These are phyloP conservation scores for Pseudomonodictys pantanalensis DNA, from an alignment of 495 filamentous ascomycete genomes.

Conservation along the genomic window DNA sequence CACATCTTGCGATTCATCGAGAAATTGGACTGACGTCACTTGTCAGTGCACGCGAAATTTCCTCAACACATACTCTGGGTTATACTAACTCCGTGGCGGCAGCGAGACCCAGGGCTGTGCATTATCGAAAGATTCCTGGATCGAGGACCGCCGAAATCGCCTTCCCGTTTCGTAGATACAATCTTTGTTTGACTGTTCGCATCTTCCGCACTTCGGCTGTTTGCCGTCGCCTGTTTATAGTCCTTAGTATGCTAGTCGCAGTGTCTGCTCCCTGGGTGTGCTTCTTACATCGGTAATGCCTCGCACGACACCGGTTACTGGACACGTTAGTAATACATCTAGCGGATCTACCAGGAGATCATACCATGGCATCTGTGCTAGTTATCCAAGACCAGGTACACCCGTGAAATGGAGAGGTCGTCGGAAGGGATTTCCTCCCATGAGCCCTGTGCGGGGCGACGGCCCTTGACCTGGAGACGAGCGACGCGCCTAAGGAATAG, in stretches of 20 bases:
- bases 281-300: conserved; percentile 26
- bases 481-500: no score
- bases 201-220: conserved; percentile 18
- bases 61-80: background rate
- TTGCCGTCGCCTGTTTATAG: conserved; percentile 19
- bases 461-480: no score
- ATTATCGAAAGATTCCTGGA: conserved; percentile 22
- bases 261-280: background rate
- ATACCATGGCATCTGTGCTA: conserved; percentile 28
- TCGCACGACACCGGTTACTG: conserved; percentile 27
- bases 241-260: background rate
- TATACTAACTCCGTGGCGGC: conserved; percentile 13
- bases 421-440: conserved; percentile 25
- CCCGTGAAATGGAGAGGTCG: background rate
- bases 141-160: conserved; percentile 27
- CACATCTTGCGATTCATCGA: conserved; percentile 24
- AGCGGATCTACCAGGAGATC: background rate
- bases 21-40: conserved; percentile 21
- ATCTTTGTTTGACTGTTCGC: conserved; percentile 18
- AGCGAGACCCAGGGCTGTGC: conserved; percentile 23
- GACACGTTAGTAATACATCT: background rate
- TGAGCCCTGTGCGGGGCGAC: background rate
- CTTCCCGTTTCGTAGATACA: conserved; percentile 28
- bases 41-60: background rate
- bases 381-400: background rate